Base-by-base conservation (phyloP, 2,329 filamentous ascomycete genomes). In the Botrytis cinerea region DNA sequence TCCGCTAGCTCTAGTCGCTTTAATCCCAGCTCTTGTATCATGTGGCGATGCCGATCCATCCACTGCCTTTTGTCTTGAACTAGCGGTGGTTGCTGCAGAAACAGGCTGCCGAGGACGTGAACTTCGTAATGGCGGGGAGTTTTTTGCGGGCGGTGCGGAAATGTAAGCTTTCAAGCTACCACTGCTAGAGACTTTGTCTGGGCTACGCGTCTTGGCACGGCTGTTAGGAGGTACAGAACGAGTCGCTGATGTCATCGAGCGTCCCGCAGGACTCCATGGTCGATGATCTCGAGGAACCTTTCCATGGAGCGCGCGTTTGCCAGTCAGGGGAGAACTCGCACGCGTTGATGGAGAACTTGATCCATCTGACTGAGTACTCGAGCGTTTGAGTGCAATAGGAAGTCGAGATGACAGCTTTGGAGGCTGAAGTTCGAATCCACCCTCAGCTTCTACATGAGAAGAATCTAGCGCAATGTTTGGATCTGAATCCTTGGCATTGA, bases 41-140 rank as follows among this genome's bases (percentile, higher is more conserved):
- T 78, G 78, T 63, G 78, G 77, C 22, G 79, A 78, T 32, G 73
- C 73, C 40, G 78, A 72, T 60, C 73, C 67, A 48, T 92, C 91
- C 7, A 87, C 85, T 67, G 89, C 87, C 80, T 87, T 91, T 78
- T 90, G 88, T 73, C 91, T 88, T 51, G 92, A 92, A 72, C 90
- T 89, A 46, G 90, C 86, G n/a, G 92, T 92, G 3, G 88, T 88
- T n/a, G 92, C 92, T 72, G 89, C 86, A 16, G 93, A 93, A 35
- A 97, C 90, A 14, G 92, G 91, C 79, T 93, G 91, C 70, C 93
- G 87, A n/a, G 93, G 93, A 60, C 93, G 87, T 60, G 93, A 96
- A 79, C 93, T 96, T 79, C 94, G 89, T 67, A 97, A 84, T 16
- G 91, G 89, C 5, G 94, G 93, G 1, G 94, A 97, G 48, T 91